These are phyloP conservation scores for Ustilago nuda DNA, from an alignment of 1,284 basidiomycete genomes.

Conservation along the genomic window DNA sequence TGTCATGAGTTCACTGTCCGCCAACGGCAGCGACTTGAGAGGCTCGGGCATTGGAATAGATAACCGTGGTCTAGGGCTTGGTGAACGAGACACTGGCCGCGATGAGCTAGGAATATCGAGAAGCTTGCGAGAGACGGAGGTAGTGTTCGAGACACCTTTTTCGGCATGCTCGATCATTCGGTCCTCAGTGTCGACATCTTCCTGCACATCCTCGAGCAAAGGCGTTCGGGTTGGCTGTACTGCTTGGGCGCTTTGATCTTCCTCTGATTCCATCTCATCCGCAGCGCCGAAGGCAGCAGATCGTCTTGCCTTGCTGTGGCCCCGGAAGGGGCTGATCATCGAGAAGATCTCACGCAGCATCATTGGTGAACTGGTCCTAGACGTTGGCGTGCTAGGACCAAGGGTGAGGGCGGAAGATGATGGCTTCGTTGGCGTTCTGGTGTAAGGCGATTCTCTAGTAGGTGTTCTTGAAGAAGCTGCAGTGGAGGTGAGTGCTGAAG, in stretches of 20 bases:
- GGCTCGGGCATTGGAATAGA: constrained; percentile 23
- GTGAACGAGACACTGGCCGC: constrained; percentile 11
- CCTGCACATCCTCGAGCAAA: constrained; percentile 10
- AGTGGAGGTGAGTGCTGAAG: constrained; percentile 15
- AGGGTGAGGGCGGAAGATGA: constrained; percentile 15
- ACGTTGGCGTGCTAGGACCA: constrained; percentile 39
- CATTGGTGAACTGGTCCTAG: constrained; percentile 42
- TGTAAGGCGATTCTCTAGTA: constrained; percentile 37
- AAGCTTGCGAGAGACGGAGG: constrained; percentile 5
- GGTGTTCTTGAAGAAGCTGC: constrained; percentile 29
- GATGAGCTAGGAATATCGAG: constrained; percentile 7
- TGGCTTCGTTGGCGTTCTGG: constrained; percentile 40
- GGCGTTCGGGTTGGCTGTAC: neutral
- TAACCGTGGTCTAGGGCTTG: constrained; percentile 16
- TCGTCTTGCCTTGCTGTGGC: constrained; percentile 32
- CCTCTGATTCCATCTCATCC: constrained; percentile 16
- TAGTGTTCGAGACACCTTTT: constrained; percentile 7
- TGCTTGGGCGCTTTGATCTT: constrained; percentile 4
- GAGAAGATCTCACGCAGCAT: constrained; percentile 50
- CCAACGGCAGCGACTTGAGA: constrained; percentile 24
- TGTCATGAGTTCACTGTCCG: constrained; percentile 38
- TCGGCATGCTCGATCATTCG: constrained; percentile 45
- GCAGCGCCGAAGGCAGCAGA: constrained; percentile 48
- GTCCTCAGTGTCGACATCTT: constrained; percentile 23
- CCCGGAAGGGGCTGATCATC: constrained; percentile 51